Conservation (phyloP, 768 basidiomycete species). For the Trametes gibbosa region DNA sequence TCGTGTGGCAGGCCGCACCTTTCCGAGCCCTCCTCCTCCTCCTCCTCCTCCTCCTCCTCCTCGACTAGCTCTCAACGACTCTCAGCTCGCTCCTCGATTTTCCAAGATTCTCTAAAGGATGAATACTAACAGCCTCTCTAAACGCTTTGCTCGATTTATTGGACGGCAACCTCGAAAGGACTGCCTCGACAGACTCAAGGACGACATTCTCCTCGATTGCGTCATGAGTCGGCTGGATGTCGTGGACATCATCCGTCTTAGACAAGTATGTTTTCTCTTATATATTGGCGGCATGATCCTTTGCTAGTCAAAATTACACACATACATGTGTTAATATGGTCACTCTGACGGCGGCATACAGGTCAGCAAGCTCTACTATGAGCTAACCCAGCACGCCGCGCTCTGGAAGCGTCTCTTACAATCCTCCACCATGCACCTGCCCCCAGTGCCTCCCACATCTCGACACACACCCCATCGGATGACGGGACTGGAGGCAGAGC, state of each 20-base stretch:
- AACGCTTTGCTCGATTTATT: background rate
- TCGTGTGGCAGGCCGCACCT: too few species aligned
- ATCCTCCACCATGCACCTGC: slow-evolving; percentile 52
- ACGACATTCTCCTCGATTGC: slow-evolving; percentile 39
- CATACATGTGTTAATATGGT: too few species aligned
- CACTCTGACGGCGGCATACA: slow-evolving; percentile 23
- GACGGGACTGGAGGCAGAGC: slow-evolving; percentile 45
- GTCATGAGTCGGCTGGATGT: slow-evolving; percentile 37
- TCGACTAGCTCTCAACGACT: too few species aligned
- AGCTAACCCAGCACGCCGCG: slow-evolving; percentile 62
- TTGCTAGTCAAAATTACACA: too few species aligned
- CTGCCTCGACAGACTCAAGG: slow-evolving; percentile 29
- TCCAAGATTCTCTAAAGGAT: background rate
- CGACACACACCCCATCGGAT: slow-evolving; percentile 37
- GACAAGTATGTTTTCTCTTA: slow-evolving; percentile 30
- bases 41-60: background rate
- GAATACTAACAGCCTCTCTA: background rate
- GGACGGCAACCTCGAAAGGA: background rate
- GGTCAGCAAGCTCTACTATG: slow-evolving; percentile 59
- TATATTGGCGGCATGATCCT: background rate
- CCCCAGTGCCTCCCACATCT: slow-evolving; percentile 59
- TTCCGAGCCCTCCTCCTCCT: background rate
- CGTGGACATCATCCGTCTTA: slow-evolving; percentile 37
- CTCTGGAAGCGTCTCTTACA: slow-evolving; percentile 68
- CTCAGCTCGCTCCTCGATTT: background rate